These are phyloP conservation scores for Neltuma alba DNA, from an alignment of 306 rosid genomes.

Conservation along the genomic window DNA sequence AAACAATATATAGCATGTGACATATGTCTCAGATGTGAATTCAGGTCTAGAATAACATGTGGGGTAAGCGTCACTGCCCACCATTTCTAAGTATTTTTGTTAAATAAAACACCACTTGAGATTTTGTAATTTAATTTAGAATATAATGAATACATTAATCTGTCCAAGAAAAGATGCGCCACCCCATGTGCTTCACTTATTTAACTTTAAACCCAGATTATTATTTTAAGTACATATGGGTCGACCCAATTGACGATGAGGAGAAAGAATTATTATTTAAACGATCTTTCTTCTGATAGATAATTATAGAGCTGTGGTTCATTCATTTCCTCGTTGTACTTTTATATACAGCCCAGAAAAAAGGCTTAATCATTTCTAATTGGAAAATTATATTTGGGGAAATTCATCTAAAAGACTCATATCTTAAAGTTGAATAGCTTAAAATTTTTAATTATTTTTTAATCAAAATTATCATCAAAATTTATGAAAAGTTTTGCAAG, in stretches of 20 bases:
- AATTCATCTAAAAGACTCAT: not conserved
- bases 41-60: conserved; percentile 55
- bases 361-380: conserved; percentile 13
- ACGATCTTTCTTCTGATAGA: conserved; percentile 18
- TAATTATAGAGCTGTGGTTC: conserved; percentile 15
- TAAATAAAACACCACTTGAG: conserved; percentile 18
- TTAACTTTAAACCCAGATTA: conserved; percentile 26
- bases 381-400: not conserved
- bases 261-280: conserved; percentile 15
- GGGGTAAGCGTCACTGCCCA: conserved; percentile 39
- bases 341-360: conserved; percentile 29
- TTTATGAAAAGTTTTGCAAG: not conserved
- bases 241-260: conserved; percentile 5
- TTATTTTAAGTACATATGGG: not conserved
- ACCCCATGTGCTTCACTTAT: conserved; percentile 56
- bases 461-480: not conserved
- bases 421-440: not conserved
- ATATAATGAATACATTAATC: conserved; percentile 31
- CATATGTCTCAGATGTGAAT: conserved; percentile 16
- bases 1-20: conserved; percentile 22
- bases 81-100: conserved; percentile 27
- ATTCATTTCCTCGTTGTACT: conserved; percentile 25
- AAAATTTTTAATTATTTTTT: not conserved
- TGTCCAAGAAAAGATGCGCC: conserved; percentile 40
- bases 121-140: conserved; percentile 4